These are phyloP conservation scores for Aspergillus avenaceus DNA, from an alignment of 495 filamentous ascomycete genomes.

Conservation along the genomic window DNA sequence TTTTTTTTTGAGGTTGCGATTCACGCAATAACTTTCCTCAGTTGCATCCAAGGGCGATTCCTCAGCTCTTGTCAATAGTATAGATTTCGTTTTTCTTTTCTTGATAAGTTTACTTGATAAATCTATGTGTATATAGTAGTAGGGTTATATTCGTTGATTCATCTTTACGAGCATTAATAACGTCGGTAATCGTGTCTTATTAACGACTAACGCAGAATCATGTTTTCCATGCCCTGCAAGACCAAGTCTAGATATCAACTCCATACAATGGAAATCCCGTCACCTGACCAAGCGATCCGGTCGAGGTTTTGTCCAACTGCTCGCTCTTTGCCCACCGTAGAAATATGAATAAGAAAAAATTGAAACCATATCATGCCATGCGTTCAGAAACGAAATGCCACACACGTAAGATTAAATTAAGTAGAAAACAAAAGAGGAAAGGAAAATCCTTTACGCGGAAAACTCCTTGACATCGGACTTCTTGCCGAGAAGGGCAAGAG, in stretches of 20 bases:
- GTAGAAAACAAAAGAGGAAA: slow-evolving; percentile 22
- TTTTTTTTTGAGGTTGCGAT: neutral
- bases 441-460: slow-evolving; percentile 22
- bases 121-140: too few relatives aligned
- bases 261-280: slow-evolving; percentile 16
- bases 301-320: neutral
- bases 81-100: too few relatives aligned
- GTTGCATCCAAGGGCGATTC: too few relatives aligned
- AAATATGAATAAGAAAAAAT: slow-evolving; percentile 11
- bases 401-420: slow-evolving; percentile 33
- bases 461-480: slow-evolving; percentile 50
- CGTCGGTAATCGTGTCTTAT: slow-evolving; percentile 10
- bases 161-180: neutral
- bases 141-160: too few relatives aligned
- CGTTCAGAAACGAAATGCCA: slow-evolving; percentile 37
- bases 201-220: slow-evolving; percentile 11
- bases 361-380: slow-evolving; percentile 45
- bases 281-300: slow-evolving; percentile 1
- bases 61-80: too few relatives aligned
- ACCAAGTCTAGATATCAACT: slow-evolving; percentile 17
- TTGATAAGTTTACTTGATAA: too few relatives aligned
- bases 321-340: slow-evolving; percentile 10
- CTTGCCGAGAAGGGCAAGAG: slow-evolving; percentile 61
- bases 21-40: neutral
- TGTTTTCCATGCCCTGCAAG: neutral